Percentiles rank a stretch among this genome's conserved stretches.
Evolutionary conservation across 345 rosid genomes (phyloP).

Genomic region (Psidium friedrichsthalianum): DNA sequence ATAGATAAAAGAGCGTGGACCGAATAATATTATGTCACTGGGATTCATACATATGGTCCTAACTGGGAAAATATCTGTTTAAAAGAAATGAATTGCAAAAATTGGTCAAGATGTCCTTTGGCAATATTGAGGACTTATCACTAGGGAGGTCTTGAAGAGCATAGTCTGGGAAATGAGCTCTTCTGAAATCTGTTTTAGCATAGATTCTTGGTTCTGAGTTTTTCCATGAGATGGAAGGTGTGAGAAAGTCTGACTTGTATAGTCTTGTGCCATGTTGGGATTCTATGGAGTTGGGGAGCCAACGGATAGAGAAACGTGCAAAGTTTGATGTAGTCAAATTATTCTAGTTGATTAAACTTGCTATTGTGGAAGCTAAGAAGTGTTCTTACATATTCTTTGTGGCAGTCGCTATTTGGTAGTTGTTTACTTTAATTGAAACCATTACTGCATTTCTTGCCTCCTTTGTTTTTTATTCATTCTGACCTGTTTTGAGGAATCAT

Average conservation of each 20-base stretch:
- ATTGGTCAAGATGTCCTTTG: no score
- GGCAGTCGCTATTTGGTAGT: background rate
- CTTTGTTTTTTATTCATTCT: background rate
- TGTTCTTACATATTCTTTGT: conserved; percentile 24
- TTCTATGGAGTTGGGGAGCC: background rate
- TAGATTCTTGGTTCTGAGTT: background rate
- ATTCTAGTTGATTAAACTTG: background rate
- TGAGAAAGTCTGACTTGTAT: background rate
- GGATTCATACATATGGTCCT: background rate
- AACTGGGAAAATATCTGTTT: background rate
- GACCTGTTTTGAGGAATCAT: background rate
- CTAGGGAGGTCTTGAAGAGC: no score
- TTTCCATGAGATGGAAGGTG: background rate
- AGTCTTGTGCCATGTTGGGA: background rate
- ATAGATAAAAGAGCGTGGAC: background rate
- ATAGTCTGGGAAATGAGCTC: no score
- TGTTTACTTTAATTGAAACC: background rate
- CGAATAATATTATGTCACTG: background rate
- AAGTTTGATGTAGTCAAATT: background rate
- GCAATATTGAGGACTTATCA: no score
- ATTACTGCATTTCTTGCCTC: background rate
- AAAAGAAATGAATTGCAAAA: no score
- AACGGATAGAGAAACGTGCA: background rate
- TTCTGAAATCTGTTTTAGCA: background rate
- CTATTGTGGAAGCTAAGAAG: background rate